A percentile compares a stretch with the other conserved stretches of the same genome.
Evolutionary conservation across 192 early-diverging fungal species (phyloP).

Genomic region (Geosiphon pyriformis): DNA sequence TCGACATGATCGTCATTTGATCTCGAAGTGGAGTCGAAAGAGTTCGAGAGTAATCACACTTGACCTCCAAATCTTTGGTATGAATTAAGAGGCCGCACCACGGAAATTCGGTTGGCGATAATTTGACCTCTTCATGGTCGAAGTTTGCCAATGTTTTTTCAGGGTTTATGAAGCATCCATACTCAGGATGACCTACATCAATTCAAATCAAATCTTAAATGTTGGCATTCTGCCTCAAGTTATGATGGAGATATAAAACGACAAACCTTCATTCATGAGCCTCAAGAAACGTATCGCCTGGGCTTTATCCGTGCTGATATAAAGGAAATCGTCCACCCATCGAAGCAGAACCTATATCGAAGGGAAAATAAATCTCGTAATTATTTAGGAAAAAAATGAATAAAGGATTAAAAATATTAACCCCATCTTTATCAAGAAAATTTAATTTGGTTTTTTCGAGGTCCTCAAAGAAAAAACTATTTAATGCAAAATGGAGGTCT

Average conservation of each 20-base stretch:
- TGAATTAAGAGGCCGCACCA: conserved; percentile 83
- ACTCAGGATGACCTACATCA: conserved; percentile 54
- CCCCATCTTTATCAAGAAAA: not conserved
- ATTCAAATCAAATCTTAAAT: conserved; percentile 52
- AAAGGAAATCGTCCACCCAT: not conserved
- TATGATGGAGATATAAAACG: conserved; percentile 29
- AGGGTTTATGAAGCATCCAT: conserved; percentile 71
- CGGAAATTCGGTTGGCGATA: conserved; percentile 47
- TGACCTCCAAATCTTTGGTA: conserved; percentile 58
- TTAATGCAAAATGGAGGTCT: not conserved
- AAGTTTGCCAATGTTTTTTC: conserved; percentile 80
- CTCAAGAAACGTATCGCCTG: conserved; percentile 84
- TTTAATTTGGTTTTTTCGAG: conserved; percentile 11
- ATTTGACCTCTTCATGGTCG: conserved; percentile 28
- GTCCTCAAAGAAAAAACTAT: not conserved
- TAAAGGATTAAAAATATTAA: not conserved
- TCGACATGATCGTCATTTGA: not conserved
- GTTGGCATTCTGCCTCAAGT: conserved; percentile 41
- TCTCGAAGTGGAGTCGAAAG: not conserved
- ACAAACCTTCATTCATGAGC: conserved; percentile 28
- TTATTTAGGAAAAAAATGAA: not conserved
- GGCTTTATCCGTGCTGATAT: conserved; percentile 53
- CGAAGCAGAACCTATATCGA: not conserved
- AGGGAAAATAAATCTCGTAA: not conserved
- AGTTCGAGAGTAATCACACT: conserved; percentile 49